Evolutionary conservation across 192 early-diverging fungal genomes (phyloP).

Genomic region (Podila epicladia): DNA sequence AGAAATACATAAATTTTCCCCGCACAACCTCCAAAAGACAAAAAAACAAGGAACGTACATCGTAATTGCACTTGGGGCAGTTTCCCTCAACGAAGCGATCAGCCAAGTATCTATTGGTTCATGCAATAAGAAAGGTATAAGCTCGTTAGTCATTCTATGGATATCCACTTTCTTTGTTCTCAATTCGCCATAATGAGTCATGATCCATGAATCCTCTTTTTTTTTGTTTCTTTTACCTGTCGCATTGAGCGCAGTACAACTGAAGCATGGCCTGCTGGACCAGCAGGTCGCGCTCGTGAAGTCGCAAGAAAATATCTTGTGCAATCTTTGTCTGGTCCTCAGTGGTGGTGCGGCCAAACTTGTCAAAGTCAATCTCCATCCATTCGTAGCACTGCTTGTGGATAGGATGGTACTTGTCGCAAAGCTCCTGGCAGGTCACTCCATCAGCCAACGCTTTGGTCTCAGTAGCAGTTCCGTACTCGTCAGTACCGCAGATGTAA

Average conservation of each 20-base stretch:
- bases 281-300: slow-evolving; percentile 76
- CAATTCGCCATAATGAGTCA: not conserved
- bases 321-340: slow-evolving; percentile 90
- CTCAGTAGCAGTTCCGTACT: slow-evolving; percentile 99
- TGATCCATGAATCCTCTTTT: slow-evolving; percentile 4
- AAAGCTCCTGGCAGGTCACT: slow-evolving; percentile 88
- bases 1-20: not conserved
- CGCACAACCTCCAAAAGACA: not conserved
- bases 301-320: slow-evolving; percentile 87
- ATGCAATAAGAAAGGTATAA: not conserved
- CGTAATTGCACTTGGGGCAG: slow-evolving; percentile 90
- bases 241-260: slow-evolving; percentile 90
- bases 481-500: slow-evolving; percentile 97
- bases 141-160: not conserved
- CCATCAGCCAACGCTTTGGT: slow-evolving; percentile 97
- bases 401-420: slow-evolving; percentile 94
- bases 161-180: not conserved
- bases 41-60: slow-evolving; percentile 47
- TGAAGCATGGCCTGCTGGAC: slow-evolving; percentile 84
- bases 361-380: slow-evolving; percentile 95
- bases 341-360: slow-evolving; percentile 96
- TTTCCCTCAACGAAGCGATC: slow-evolving; percentile 98
- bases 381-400: slow-evolving; percentile 93
- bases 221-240: slow-evolving; percentile 50
- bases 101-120: slow-evolving; percentile 81